phyloP scores from a whole-genome alignment of 2,329 filamentous ascomycete genomes.

The Microthyrium microscopicum region DNA sequence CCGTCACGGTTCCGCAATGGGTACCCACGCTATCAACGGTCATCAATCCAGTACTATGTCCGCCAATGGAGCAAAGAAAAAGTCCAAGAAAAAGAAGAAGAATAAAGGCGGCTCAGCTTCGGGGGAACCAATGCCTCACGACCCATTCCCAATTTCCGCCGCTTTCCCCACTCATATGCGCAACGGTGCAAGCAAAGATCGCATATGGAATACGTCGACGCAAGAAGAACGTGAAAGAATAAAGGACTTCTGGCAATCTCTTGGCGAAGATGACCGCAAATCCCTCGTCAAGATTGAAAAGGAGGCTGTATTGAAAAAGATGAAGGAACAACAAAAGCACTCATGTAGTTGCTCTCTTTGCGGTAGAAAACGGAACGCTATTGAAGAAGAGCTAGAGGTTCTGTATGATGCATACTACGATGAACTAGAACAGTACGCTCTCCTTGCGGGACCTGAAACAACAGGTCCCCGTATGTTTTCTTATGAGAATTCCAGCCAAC shows the following conservation, averaged over 20 bases:
- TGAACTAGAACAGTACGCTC: slow-evolving; percentile 95
- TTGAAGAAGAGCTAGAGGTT: slow-evolving; percentile 94
- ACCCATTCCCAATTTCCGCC: slow-evolving; percentile 13
- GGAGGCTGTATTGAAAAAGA: slow-evolving; percentile 92
- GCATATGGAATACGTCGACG: slow-evolving; percentile 95
- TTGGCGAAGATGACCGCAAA: slow-evolving; percentile 88
- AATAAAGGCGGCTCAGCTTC: slow-evolving; percentile 1
- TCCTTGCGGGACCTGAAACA: too few species aligned
- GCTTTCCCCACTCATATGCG: slow-evolving; percentile 17
- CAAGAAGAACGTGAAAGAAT: slow-evolving; percentile 92
- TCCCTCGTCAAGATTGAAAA: slow-evolving; percentile 96
- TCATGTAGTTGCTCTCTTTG: slow-evolving; percentile 97
- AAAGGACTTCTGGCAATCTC: slow-evolving; percentile 91
- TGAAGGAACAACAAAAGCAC: slow-evolving; percentile 99
- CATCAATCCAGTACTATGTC: background rate
- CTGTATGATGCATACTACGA: slow-evolving; percentile 98
- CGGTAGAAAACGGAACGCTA: slow-evolving; percentile 86
- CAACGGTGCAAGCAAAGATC: slow-evolving; percentile 45
- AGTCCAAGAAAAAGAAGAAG: slow-evolving; percentile 9
- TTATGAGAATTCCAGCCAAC: slow-evolving; percentile 26
- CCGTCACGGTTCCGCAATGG: slow-evolving; percentile 28
- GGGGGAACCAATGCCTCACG: slow-evolving; percentile 10
- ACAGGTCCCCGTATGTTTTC: slow-evolving; percentile 30
- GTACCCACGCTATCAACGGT: background rate
- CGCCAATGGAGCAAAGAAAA: slow-evolving; percentile 6